Conservation (phyloP, 805 yeast species). For the Dipodascus albidus region DNA sequence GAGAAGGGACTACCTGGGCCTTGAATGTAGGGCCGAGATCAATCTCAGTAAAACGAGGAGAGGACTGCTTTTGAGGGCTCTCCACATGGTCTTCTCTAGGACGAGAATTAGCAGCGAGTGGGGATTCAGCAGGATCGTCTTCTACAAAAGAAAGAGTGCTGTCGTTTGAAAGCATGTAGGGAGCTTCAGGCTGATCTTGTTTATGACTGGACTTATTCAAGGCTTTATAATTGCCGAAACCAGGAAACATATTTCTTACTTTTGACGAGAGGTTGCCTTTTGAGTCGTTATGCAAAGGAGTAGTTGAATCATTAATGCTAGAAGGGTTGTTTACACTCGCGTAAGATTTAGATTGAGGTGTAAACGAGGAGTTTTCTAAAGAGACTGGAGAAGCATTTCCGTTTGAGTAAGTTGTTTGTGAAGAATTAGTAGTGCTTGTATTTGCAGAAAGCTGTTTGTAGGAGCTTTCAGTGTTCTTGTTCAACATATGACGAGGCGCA, state of each 20-base stretch:
- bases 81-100: neutral
- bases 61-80: neutral
- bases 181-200: neutral
- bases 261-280: conserved; percentile 4
- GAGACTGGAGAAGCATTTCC: neutral
- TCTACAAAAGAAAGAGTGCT: conserved; percentile 6
- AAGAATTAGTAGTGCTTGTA: neutral
- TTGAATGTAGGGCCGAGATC: neutral
- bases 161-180: conserved; percentile 1
- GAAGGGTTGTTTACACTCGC: neutral
- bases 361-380: neutral
- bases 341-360: neutral
- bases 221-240: conserved; percentile 8
- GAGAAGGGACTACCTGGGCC: neutral
- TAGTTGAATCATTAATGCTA: neutral
- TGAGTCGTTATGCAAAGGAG: neutral
- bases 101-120: neutral
- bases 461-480: neutral
- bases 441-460: neutral
- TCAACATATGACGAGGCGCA: neutral
- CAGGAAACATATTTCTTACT: conserved; percentile 10
- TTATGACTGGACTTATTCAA: conserved; percentile 2
- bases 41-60: neutral
- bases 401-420: conserved; percentile 1
- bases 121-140: neutral